A percentile compares a stretch with the other conserved stretches of the same genome.
Conservation (phyloP, 352 stramenopile species). For the Globisporangium megalacanthum region DNA sequence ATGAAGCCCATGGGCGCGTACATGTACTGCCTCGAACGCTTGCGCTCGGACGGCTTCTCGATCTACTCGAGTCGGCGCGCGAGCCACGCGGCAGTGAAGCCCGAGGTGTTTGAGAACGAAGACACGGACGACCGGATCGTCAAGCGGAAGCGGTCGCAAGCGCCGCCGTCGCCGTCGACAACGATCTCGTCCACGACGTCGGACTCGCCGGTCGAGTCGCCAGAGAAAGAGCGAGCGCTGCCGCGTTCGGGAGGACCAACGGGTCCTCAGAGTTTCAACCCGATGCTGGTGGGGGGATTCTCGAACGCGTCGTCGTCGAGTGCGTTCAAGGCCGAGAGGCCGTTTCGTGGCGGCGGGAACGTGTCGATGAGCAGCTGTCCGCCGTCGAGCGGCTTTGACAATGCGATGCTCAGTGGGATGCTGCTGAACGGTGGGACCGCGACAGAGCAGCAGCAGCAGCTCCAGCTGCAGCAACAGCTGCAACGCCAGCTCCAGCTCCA, state of each 20-base stretch:
- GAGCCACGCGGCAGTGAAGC: constrained; percentile 47
- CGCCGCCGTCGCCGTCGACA: constrained; percentile 24
- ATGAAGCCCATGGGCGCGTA: constrained; percentile 82
- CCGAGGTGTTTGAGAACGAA: constrained; percentile 44
- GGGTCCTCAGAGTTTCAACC: neutral
- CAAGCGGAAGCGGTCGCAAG: constrained; percentile 56
- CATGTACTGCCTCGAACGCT: constrained; percentile 72
- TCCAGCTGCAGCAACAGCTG: constrained; percentile 7
- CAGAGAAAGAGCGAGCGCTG: constrained; percentile 26
- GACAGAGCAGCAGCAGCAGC: neutral
- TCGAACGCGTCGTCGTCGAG: neutral
- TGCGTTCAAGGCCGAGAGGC: neutral
- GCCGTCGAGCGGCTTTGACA: constrained; percentile 21
- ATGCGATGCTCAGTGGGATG: constrained; percentile 6
- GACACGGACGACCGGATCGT: constrained; percentile 34
- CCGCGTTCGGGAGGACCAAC: neutral
- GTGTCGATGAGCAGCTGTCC: neutral
- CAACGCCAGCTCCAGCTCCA: neutral
- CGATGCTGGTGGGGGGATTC: neutral
- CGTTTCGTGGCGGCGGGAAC: neutral
- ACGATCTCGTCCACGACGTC: constrained; percentile 23
- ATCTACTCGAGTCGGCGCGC: constrained; percentile 77
- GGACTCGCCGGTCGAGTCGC: constrained; percentile 33
- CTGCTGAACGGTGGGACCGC: constrained; percentile 20
- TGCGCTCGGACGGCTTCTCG: constrained; percentile 71